phyloP scores from a whole-genome alignment of 495 filamentous ascomycete species.

The Chaetomium fimeti region DNA sequence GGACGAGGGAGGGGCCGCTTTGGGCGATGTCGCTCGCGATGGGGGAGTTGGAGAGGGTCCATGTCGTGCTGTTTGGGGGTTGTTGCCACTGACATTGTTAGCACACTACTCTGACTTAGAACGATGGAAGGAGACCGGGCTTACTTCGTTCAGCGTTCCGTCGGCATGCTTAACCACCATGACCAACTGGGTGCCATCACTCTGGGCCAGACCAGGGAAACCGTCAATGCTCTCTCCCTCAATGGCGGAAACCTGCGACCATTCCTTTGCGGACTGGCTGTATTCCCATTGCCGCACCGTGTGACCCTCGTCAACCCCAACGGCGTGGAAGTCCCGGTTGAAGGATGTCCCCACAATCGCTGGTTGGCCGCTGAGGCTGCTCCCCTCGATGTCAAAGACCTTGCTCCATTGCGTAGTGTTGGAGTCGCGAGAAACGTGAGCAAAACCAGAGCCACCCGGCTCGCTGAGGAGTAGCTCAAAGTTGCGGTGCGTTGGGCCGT shows the following conservation, averaged over 20 bases:
- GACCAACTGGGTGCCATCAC: slow-evolving; percentile 20
- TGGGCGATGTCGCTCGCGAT: slow-evolving; percentile 23
- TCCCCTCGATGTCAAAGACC: background rate
- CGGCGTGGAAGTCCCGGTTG: slow-evolving; percentile 27
- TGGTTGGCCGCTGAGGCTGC: slow-evolving; percentile 21
- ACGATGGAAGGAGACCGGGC: too few species aligned
- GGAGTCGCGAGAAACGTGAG: slow-evolving; percentile 21
- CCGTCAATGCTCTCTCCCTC: slow-evolving; percentile 17
- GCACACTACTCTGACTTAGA: background rate
- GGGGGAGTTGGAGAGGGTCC: slow-evolving; percentile 15
- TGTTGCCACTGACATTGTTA: slow-evolving; percentile 18
- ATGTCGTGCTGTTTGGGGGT: slow-evolving; percentile 17
- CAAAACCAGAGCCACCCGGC: background rate
- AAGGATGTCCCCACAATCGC: slow-evolving; percentile 27
- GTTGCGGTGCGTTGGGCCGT: slow-evolving; percentile 26
- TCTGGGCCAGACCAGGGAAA: slow-evolving; percentile 24
- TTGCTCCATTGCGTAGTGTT: slow-evolving; percentile 14
- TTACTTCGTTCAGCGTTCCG: slow-evolving; percentile 26
- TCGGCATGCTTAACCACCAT: slow-evolving; percentile 25
- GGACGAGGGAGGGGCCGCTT: slow-evolving; percentile 23
- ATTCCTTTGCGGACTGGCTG: slow-evolving; percentile 14
- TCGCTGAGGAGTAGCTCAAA: slow-evolving; percentile 22
- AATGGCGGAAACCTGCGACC: slow-evolving; percentile 16
- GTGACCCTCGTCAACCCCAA: slow-evolving; percentile 7
- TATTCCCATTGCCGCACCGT: slow-evolving; percentile 21